Evolutionary conservation across 176 grass and related monocot genomes (phyloP), one percentile per base, ranked within the genome.

Genomic region (Puccinellia tenuiflora): DNA sequence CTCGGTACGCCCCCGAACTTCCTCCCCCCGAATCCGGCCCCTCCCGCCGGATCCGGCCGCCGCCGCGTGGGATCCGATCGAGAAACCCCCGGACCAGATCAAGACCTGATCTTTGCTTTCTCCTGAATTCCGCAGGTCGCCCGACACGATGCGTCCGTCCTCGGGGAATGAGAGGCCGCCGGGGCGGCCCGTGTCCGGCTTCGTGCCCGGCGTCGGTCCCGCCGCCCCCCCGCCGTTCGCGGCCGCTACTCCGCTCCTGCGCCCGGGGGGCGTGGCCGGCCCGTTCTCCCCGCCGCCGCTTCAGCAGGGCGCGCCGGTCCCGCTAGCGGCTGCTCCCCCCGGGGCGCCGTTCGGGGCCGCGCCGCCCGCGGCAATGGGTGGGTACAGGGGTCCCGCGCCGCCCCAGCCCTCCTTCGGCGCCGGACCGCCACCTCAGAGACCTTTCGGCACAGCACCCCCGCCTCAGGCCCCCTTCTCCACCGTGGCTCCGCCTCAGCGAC

Each of bases 131-230:
- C 46, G 78, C 83, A 86, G 88, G 53, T 86, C 6, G 62, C 20
- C 26, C 71, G 51, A 60, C 56, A 51, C 77, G 83, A 90, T 90
- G 88, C 88, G 82, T 74, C 91, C 82, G 73, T 88, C 88, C n/a
- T n/a, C n/a, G n/a, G n/a, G n/a, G n/a, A n/a, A n/a, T n/a, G n/a
- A 92, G 46, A 85, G 74, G 78, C 81, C 57, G 60, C 76, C 61
- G 63, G 91, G 87, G 25, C 66, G 90, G 7, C 84, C 87, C 37
- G 38, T 87, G 25, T 78, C 77, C 4, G 70, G 76, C 62, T 89
- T 87, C 73, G 61, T 54, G 29, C 81, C 87, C 3, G 46, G 76
- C 21, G 11, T 69, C 73, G 40, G 64, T 3, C 80, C 87, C 20
- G 85, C 22, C 67, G 11, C 22, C 20, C 54, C 81, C 1, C 72